Percentiles rank a stretch among this genome's conserved stretches.
phyloP scores from a whole-genome alignment of 2,329 filamentous ascomycete species.

The Ambrosiella cleistominuta region DNA sequence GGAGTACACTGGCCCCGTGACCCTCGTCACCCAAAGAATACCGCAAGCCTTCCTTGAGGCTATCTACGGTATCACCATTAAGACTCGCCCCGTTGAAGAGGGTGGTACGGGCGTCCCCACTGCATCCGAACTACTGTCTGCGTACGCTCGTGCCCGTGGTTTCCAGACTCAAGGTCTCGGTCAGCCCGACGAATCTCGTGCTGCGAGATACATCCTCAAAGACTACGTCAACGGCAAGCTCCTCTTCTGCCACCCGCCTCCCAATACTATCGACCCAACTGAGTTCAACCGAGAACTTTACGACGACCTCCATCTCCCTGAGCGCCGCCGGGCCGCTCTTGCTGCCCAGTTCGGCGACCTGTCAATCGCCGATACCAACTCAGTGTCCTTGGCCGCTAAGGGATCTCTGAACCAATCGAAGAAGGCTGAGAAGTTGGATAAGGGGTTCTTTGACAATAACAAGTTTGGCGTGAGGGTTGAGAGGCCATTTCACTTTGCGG shows the following conservation, averaged over 20 bases:
- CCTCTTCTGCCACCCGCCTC: conserved; percentile 78
- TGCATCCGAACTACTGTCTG: conserved; percentile 64
- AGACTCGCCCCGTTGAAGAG: conserved; percentile 66
- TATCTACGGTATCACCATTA: conserved; percentile 82
- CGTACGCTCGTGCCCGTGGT: conserved; percentile 76
- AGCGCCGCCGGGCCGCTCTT: conserved; percentile 56
- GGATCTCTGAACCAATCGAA: conserved; percentile 39
- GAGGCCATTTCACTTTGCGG: conserved; percentile 79
- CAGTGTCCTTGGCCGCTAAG: conserved; percentile 14
- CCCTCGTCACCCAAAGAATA: conserved; percentile 67
- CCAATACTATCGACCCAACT: conserved; percentile 47
- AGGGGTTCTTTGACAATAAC: conserved; percentile 59
- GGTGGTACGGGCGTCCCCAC: conserved; percentile 80
- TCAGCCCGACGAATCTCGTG: conserved; percentile 82
- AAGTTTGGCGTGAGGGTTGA: conserved; percentile 47
- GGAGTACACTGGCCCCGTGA: conserved; percentile 76
- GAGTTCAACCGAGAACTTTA: conserved; percentile 87
- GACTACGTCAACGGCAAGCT: conserved; percentile 97
- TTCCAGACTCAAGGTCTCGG: conserved; percentile 81
- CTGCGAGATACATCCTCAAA: conserved; percentile 77
- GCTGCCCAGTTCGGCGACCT: conserved; percentile 31
- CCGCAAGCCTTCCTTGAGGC: conserved; percentile 81
- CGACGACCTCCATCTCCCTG: conserved; percentile 62
- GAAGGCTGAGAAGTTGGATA: conserved; percentile 66
- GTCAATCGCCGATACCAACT: conserved; percentile 22